Evolutionary conservation across 2,329 filamentous ascomycete species (phyloP).

Genomic region (Penicillium thymicola): DNA sequence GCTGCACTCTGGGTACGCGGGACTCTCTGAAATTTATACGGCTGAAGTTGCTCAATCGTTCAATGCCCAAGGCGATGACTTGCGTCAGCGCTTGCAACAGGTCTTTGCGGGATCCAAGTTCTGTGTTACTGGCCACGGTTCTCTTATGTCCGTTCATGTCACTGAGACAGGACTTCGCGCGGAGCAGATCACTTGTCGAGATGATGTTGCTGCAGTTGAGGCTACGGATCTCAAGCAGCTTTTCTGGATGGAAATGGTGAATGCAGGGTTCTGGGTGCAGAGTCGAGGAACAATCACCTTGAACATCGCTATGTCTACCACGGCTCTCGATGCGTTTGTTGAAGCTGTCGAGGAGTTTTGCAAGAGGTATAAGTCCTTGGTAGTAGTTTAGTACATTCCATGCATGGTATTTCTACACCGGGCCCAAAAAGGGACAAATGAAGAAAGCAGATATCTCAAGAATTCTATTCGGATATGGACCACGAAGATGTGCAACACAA

Average conservation of each 20-base stretch:
- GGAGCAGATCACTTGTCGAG: constrained; percentile 2
- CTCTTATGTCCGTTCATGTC: constrained; percentile 1
- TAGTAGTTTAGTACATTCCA: not conserved
- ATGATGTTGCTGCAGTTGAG: not conserved
- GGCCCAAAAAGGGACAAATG: not conserved
- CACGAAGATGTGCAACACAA: not conserved
- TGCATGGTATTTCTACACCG: not conserved
- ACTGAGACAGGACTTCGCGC: not conserved
- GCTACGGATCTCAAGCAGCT: constrained; percentile 2
- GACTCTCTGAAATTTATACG: not conserved
- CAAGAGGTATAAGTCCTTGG: not conserved
- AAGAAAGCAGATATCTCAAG: no score
- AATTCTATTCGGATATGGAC: not conserved
- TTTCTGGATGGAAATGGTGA: constrained; percentile 6
- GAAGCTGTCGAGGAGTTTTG: not conserved
- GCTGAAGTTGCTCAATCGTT: not conserved
- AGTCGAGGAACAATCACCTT: constrained; percentile 5
- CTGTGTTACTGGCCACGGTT: not conserved
- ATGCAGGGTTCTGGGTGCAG: constrained; percentile 6
- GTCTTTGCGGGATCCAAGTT: not conserved
- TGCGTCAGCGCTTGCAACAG: not conserved
- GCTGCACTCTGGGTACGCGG: not conserved
- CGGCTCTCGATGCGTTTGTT: not conserved
- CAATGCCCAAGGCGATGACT: not conserved
- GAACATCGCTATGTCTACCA: constrained; percentile 3